phyloP scores from a whole-genome alignment of 345 rosid species.

The Gossypium ekmanianum region DNA sequence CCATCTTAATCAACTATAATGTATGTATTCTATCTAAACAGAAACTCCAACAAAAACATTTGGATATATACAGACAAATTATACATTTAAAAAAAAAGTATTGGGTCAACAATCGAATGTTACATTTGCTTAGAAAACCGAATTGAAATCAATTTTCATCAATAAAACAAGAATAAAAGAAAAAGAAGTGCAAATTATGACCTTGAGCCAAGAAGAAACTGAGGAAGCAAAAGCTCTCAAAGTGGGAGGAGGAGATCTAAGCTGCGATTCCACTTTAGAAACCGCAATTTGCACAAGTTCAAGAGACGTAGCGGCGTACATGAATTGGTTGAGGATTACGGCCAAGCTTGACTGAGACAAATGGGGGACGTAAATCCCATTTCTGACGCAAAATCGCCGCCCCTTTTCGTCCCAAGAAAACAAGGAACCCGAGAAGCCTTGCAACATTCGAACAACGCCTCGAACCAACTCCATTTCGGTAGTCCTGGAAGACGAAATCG shows the following conservation, averaged over 20 bases:
- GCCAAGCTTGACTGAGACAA: constrained; percentile 65
- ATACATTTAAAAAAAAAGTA: not conserved
- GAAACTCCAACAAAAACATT: not conserved
- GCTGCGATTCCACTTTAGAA: constrained; percentile 28
- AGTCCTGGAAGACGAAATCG: constrained; percentile 38
- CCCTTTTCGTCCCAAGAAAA: constrained; percentile 55
- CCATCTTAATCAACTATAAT: not conserved
- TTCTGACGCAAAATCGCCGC: constrained; percentile 37
- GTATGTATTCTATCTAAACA: not conserved
- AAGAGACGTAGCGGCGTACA: constrained; percentile 72
- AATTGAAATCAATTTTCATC: not conserved
- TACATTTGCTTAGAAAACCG: not conserved
- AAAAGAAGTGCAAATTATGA: constrained; percentile 14
- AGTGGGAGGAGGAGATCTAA: constrained; percentile 51
- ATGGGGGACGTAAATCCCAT: constrained; percentile 61
- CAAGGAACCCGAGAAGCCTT: constrained; percentile 65
- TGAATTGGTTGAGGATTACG: constrained; percentile 52
- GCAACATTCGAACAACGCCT: constrained; percentile 64
- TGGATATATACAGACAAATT: not conserved
- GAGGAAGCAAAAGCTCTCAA: constrained; percentile 68
- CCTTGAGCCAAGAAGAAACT: constrained; percentile 74
- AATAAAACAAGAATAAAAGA: not conserved
- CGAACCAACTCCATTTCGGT: constrained; percentile 62
- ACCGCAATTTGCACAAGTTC: constrained; percentile 56
- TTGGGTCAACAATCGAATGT: not conserved